These are phyloP conservation scores for Cardamine resedifolia DNA, from an alignment of 345 rosid species.

Conservation along the genomic window DNA sequence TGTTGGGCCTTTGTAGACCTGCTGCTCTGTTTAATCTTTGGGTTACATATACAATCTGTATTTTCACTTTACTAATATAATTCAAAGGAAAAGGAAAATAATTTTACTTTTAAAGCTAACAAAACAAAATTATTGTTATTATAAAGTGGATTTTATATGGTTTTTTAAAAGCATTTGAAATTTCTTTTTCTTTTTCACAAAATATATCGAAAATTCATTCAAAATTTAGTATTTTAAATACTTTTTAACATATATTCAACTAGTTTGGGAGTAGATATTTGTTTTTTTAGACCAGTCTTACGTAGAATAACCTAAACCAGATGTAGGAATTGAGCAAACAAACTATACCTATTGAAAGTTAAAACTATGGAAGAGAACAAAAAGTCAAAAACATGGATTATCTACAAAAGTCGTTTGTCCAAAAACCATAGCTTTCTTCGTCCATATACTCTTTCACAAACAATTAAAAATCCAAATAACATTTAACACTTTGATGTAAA, in stretches of 20 bases:
- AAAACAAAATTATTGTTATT: no score
- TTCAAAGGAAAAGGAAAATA: not conserved
- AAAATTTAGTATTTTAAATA: not conserved
- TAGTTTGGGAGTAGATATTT: not conserved
- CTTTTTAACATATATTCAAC: not conserved
- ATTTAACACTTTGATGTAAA: slow-evolving; percentile 3
- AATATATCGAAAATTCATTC: no score
- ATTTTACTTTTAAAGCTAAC: no score
- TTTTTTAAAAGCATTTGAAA: no score
- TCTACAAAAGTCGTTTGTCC: not conserved
- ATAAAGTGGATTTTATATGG: no score
- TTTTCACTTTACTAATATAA: not conserved
- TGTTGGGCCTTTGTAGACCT: not conserved
- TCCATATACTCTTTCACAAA: not conserved
- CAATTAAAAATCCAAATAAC: not conserved
- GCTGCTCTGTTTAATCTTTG: not conserved
- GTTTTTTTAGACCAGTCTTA: not conserved
- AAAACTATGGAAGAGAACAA: not conserved
- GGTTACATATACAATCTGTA: not conserved
- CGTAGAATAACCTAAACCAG: not conserved
- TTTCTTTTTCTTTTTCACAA: no score
- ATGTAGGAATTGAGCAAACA: not conserved
- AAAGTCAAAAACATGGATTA: not conserved
- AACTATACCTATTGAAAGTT: not conserved
- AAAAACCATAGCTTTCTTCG: not conserved